These are phyloP conservation scores for Asclepias syriaca DNA, from an alignment of 257 asterid species.

Conservation along the genomic window DNA sequence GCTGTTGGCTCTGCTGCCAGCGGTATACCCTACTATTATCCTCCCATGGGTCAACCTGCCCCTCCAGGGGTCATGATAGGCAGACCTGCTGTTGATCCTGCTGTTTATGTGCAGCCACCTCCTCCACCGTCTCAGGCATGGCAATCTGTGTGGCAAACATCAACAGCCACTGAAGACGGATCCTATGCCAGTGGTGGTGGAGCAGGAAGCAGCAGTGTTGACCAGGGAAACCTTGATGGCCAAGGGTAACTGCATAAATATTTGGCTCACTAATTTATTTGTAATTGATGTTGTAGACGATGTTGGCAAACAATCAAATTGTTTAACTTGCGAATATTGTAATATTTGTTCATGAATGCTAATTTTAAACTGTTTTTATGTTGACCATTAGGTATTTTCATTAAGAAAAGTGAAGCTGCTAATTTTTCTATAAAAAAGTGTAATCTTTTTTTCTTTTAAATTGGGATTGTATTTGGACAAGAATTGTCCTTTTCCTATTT, in stretches of 20 bases:
- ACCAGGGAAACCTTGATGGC: slow-evolving; percentile 63
- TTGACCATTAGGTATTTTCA: background rate
- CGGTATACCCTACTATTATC: slow-evolving; percentile 77
- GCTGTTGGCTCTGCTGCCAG: slow-evolving; percentile 36
- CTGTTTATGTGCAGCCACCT: slow-evolving; percentile 52
- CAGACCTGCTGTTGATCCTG: slow-evolving; percentile 67
- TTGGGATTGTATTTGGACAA: no score
- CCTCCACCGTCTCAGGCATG: slow-evolving; percentile 80
- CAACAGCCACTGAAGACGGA: slow-evolving; percentile 36
- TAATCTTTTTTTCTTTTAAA: no score
- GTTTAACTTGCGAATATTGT: background rate
- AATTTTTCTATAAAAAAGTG: background rate
- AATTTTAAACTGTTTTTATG: background rate
- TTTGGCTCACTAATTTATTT: background rate
- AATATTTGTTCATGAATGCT: background rate
- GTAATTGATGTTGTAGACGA: slow-evolving; percentile 3
- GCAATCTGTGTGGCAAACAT: slow-evolving; percentile 79
- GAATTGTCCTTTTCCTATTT: no score
- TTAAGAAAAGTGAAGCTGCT: background rate
- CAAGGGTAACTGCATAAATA: slow-evolving; percentile 39
- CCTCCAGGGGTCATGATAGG: slow-evolving; percentile 60
- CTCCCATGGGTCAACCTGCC: slow-evolving; percentile 69
- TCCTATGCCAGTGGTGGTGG: slow-evolving; percentile 53
- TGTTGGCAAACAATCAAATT: background rate
- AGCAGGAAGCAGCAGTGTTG: slow-evolving; percentile 30